A percentile compares a stretch with the other conserved stretches of the same genome.
Conservation (phyloP, 2,329 filamentous ascomycete genomes). For the Beauveria brongniartii region DNA sequence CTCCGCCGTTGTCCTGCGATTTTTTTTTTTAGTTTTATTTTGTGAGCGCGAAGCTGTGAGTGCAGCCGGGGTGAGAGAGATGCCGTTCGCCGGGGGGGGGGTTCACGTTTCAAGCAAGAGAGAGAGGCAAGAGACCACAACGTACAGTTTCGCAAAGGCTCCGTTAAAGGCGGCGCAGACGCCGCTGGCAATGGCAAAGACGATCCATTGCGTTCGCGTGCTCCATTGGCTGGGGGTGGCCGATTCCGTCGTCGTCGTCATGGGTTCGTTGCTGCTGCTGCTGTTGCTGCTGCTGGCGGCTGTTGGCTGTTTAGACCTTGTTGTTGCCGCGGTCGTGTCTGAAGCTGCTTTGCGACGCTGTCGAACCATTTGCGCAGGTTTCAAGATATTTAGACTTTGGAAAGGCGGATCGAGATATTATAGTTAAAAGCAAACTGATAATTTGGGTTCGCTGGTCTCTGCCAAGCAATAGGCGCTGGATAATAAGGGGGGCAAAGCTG, state of each 20-base stretch:
- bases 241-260: slow-evolving; percentile 4
- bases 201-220: slow-evolving; percentile 48
- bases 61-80: not conserved
- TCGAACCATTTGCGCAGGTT: slow-evolving; percentile 20
- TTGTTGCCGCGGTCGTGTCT: not conserved
- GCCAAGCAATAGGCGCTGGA: not conserved
- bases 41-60: not conserved
- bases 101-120: no score
- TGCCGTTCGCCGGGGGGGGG: no score
- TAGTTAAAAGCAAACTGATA: not conserved
- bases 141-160: slow-evolving; percentile 74
- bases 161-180: slow-evolving; percentile 75
- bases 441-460: not conserved
- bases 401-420: not conserved
- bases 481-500: slow-evolving; percentile 2
- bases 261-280: not conserved
- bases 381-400: not conserved
- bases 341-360: slow-evolving; percentile 16
- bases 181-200: slow-evolving; percentile 65
- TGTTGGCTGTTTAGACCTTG: slow-evolving; percentile 10
- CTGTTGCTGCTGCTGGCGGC: not conserved
- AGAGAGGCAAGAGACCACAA: slow-evolving; percentile 13
- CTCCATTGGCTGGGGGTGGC: slow-evolving; percentile 19
- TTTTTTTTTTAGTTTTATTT: no score
- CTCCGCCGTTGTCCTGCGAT: slow-evolving; percentile 44